These are phyloP conservation scores for Akanthomyces dipterigenus DNA, from an alignment of 2,329 filamentous ascomycete genomes.

Conservation along the genomic window DNA sequence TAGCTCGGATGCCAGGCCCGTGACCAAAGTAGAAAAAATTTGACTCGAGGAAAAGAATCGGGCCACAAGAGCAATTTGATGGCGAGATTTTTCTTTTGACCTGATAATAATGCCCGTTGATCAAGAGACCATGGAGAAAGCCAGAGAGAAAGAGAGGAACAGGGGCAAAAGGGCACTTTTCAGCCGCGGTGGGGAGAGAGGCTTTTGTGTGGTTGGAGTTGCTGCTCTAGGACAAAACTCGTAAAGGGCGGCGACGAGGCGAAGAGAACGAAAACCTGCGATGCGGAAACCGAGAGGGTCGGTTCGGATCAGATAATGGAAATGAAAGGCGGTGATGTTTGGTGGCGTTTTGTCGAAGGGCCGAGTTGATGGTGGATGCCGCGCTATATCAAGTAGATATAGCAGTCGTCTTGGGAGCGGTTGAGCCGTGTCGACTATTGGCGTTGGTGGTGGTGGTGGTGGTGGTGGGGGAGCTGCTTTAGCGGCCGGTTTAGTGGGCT, in stretches of 20 bases:
- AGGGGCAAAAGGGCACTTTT: background rate
- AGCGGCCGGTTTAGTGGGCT: too few relatives aligned
- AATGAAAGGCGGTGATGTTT: background rate
- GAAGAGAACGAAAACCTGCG: background rate
- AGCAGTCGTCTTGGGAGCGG: background rate
- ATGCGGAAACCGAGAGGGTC: constrained; percentile 5
- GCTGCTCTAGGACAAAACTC: background rate
- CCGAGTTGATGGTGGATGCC: background rate
- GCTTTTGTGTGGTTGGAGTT: background rate
- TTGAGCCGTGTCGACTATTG: too few relatives aligned
- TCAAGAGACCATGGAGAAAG: background rate
- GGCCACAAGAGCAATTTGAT: too few relatives aligned
- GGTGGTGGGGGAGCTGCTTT: too few relatives aligned
- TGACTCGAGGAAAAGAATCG: background rate
- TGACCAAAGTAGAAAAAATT: background rate
- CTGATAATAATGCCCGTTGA: background rate
- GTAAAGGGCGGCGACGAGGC: background rate
- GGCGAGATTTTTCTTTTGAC: too few relatives aligned
- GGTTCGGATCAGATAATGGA: constrained; percentile 8
- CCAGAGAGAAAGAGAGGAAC: too few relatives aligned
- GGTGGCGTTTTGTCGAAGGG: background rate
- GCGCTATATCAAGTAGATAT: background rate
- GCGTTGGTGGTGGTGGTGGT: background rate
- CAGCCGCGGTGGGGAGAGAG: background rate
- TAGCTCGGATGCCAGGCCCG: background rate